Evolutionary conservation across 1,284 basidiomycete species (phyloP).

Genomic region (Taiwanofungus camphoratus): DNA sequence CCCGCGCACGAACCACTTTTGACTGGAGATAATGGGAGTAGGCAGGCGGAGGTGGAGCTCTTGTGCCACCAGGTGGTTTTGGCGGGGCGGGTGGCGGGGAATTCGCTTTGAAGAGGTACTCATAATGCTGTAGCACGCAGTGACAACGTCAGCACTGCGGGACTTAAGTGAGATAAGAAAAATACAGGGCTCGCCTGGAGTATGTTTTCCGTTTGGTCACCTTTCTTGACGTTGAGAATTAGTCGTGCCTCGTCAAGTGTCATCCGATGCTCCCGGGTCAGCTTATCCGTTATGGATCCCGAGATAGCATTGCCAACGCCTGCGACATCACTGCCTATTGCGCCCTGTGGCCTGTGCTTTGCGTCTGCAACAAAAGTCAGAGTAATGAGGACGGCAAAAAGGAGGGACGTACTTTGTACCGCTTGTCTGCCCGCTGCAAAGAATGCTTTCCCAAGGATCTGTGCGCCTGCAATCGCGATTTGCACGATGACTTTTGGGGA

Average conservation of each 20-base stretch:
- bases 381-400: background rate
- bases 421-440: constrained; percentile 90
- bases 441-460: constrained; percentile 90
- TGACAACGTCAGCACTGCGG: constrained; percentile 4
- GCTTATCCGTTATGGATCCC: constrained; percentile 65
- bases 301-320: constrained; percentile 73
- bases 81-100: constrained; percentile 48
- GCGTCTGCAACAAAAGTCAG: constrained; percentile 44
- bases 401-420: constrained; percentile 70
- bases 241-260: constrained; percentile 93
- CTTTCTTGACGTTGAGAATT: constrained; percentile 88
- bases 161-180: background rate
- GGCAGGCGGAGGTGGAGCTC: constrained; percentile 37
- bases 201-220: constrained; percentile 62
- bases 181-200: constrained; percentile 47
- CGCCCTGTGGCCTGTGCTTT: constrained; percentile 64
- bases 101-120: constrained; percentile 89
- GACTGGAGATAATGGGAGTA: constrained; percentile 93
- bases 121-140: constrained; percentile 66
- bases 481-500: constrained; percentile 77
- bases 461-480: constrained; percentile 74
- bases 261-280: constrained; percentile 87
- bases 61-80: constrained; percentile 28
- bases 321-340: constrained; percentile 54
- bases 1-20: constrained; percentile 91